phyloP scores from a whole-genome alignment of 2,329 filamentous ascomycete species.

The Camillea tinctor region DNA sequence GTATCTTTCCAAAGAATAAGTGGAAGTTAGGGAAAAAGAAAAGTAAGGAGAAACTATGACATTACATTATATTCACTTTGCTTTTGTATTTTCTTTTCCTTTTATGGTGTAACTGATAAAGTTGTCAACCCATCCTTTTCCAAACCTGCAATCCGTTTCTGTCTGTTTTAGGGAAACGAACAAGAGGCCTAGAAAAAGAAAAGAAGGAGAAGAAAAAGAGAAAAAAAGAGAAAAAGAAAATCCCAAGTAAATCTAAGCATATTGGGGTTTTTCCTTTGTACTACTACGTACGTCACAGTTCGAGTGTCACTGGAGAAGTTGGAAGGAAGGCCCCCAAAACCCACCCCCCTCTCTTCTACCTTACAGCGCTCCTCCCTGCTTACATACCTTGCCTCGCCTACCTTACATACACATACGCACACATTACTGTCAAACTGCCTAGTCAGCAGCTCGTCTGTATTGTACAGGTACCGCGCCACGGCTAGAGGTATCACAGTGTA shows the following conservation, averaged over 20 bases:
- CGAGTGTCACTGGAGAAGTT: neutral
- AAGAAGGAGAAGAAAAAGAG: slow-evolving; percentile 2
- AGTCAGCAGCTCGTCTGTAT: slow-evolving; percentile 7
- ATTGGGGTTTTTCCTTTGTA: neutral
- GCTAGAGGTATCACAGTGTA: slow-evolving; percentile 26
- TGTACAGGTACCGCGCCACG: slow-evolving; percentile 14
- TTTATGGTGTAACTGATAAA: too few relatives aligned
- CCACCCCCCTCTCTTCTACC: neutral
- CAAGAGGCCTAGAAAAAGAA: neutral
- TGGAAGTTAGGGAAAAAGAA: neutral
- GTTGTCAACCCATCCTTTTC: neutral
- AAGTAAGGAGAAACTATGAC: neutral
- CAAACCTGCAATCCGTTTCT: neutral
- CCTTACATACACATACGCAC: neutral
- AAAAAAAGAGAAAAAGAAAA: neutral
- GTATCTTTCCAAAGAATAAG: neutral
- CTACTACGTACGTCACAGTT: neutral
- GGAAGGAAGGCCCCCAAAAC: neutral
- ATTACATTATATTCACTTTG: neutral
- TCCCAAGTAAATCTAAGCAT: neutral
- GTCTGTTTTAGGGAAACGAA: neutral
- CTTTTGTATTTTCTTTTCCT: neutral
- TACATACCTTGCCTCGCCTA: slow-evolving; percentile 3
- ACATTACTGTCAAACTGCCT: neutral
- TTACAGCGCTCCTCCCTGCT: neutral